Conservation (phyloP, 495 filamentous ascomycete species). For the Venustampulla echinocandica region DNA sequence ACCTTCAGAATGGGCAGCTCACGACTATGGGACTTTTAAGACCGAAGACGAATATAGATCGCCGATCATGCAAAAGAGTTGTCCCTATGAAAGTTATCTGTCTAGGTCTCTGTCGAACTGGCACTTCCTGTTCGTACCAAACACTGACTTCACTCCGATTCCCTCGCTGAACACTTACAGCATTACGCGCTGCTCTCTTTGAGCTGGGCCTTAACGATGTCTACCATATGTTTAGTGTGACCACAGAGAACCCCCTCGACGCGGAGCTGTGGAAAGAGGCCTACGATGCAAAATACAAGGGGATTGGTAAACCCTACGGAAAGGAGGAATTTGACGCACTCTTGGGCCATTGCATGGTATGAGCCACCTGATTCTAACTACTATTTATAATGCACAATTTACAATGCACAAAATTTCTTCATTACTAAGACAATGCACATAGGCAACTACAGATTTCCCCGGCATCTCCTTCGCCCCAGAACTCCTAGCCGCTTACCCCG, state of each 20-base stretch:
- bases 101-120: constrained; percentile 56
- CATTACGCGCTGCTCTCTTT: constrained; percentile 50
- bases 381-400: too few relatives aligned
- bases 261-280: constrained; percentile 57
- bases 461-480: constrained; percentile 28
- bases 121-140: constrained; percentile 50
- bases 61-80: constrained; percentile 50
- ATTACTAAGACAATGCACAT: too few relatives aligned
- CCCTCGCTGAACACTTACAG: constrained; percentile 24
- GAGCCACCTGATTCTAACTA: too few relatives aligned
- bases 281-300: constrained; percentile 55
- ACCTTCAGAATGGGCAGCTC: too few relatives aligned
- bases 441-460: too few relatives aligned
- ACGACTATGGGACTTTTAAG: too few relatives aligned
- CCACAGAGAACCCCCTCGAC: constrained; percentile 51
- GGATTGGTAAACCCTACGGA: constrained; percentile 46
- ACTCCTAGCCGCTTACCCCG: constrained; percentile 36
- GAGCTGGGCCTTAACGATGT: constrained; percentile 52
- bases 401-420: too few relatives aligned
- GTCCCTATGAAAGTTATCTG: constrained; percentile 60
- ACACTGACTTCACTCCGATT: neutral
- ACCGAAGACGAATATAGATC: constrained; percentile 52
- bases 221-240: constrained; percentile 61
- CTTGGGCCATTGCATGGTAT: constrained; percentile 54
- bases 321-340: constrained; percentile 60